These are phyloP conservation scores for Thermothelomyces thermophilus DNA, from an alignment of 2,329 filamentous ascomycete species.

Conservation along the genomic window DNA sequence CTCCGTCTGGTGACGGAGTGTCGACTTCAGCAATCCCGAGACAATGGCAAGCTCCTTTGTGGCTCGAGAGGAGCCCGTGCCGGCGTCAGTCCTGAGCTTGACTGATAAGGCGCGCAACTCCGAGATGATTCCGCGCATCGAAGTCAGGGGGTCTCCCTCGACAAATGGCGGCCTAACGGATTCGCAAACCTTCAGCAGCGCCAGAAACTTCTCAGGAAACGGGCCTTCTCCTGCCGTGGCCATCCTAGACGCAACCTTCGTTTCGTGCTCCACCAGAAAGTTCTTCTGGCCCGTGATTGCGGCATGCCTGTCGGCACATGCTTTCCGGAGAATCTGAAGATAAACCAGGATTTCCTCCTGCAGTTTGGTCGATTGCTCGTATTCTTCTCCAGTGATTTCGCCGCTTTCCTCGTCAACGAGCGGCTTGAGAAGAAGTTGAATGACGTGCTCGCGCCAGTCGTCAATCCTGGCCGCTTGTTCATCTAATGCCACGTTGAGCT, in stretches of 20 bases:
- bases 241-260: constrained; percentile 51
- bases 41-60: constrained; percentile 59
- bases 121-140: constrained; percentile 63
- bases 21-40: constrained; percentile 52
- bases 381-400: constrained; percentile 82
- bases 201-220: constrained; percentile 56
- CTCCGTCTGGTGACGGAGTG: constrained; percentile 47
- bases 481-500: constrained; percentile 61
- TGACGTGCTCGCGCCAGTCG: constrained; percentile 66
- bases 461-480: constrained; percentile 64
- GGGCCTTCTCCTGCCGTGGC: constrained; percentile 62
- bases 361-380: constrained; percentile 75
- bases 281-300: constrained; percentile 74
- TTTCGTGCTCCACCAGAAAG: constrained; percentile 66
- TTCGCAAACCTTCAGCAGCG: constrained; percentile 44
- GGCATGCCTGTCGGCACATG: constrained; percentile 71
- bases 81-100: constrained; percentile 52
- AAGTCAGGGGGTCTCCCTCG: constrained; percentile 42
- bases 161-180: constrained; percentile 39
- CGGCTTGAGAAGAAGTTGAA: constrained; percentile 64
- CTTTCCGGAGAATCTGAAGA: constrained; percentile 67
- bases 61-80: constrained; percentile 48
- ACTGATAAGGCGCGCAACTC: constrained; percentile 60
- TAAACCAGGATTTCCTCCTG: constrained; percentile 89
- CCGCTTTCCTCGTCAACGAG: constrained; percentile 76